These are phyloP conservation scores for Sporothrix dimorphospora DNA, from an alignment of 2,329 filamentous ascomycete genomes.

Conservation along the genomic window DNA sequence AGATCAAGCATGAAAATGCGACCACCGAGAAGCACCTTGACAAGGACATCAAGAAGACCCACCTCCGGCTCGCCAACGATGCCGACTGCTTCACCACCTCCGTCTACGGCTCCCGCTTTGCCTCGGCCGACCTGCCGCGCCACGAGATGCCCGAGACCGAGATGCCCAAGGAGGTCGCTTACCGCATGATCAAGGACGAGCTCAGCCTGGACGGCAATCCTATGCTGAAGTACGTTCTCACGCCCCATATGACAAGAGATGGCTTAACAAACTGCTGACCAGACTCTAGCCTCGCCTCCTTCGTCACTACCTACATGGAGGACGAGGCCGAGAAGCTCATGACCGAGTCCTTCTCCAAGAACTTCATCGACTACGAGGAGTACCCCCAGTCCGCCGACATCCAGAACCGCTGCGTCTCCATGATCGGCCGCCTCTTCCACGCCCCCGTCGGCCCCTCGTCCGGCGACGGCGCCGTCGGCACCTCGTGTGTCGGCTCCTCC, in stretches of 20 bases:
- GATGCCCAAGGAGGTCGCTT: conserved; percentile 93
- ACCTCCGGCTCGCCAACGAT: conserved; percentile 54
- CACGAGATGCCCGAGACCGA: conserved; percentile 85
- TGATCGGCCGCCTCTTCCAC: conserved; percentile 90
- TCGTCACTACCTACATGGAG: conserved; percentile 50
- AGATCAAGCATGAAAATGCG: conserved; percentile 44
- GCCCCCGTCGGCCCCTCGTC: conserved; percentile 60
- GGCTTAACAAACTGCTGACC: no score
- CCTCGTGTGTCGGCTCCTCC: conserved; percentile 84
- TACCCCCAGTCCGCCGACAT: conserved; percentile 81
- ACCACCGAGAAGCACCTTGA: conserved; percentile 39
- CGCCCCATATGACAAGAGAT: conserved; percentile 16
- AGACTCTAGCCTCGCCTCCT: background rate
- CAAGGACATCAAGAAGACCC: conserved; percentile 47
- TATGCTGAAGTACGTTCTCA: conserved; percentile 69
- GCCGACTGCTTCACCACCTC: conserved; percentile 70
- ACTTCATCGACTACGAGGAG: conserved; percentile 91
- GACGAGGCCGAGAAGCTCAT: conserved; percentile 96
- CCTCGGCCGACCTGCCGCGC: conserved; percentile 70
- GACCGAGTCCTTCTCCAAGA: conserved; percentile 88
- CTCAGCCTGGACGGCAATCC: conserved; percentile 89
- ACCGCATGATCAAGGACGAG: conserved; percentile 95
- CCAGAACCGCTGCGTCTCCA: conserved; percentile 89
- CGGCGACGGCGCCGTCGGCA: conserved; percentile 73
- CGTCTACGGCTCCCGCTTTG: conserved; percentile 87